These are phyloP conservation scores for Aspergillus tubingensis DNA, from an alignment of 2,329 filamentous ascomycete species.

Conservation along the genomic window DNA sequence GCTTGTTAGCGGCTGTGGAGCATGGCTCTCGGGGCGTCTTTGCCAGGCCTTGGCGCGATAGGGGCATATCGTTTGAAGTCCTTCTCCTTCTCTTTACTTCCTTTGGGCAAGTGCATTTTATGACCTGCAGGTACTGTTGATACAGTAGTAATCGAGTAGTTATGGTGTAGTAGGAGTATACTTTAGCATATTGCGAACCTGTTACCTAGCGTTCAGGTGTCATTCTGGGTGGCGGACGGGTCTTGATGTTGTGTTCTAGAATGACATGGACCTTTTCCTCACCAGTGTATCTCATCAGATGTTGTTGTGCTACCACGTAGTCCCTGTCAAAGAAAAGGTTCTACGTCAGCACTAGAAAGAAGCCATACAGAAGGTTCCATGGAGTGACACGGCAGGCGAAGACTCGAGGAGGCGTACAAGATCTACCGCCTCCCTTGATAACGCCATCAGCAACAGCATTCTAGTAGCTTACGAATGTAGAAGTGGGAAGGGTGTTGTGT, in stretches of 20 bases:
- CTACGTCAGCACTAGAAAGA: constrained; percentile 4
- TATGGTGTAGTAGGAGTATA: not conserved
- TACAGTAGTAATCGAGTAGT: not conserved
- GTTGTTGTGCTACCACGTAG: not conserved
- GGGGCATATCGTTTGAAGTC: not conserved
- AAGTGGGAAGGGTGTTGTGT: not conserved
- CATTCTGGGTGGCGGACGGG: not conserved
- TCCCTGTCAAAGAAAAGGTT: not conserved
- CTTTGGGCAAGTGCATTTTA: not conserved
- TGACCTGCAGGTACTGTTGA: not conserved
- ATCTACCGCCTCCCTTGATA: constrained; percentile 1
- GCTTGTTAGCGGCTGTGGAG: constrained; percentile 6
- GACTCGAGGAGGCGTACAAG: constrained; percentile 5
- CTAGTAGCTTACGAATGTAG: not conserved
- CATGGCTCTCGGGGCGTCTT: not conserved
- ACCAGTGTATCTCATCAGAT: not conserved
- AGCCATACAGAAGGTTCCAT: constrained; percentile 9
- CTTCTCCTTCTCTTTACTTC: not conserved
- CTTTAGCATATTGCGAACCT: not conserved
- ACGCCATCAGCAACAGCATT: not conserved
- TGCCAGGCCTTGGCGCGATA: not conserved
- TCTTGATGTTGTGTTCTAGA: not conserved
- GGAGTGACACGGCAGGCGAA: constrained; percentile 10
- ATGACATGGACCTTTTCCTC: not conserved
- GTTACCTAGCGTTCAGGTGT: not conserved